These are phyloP conservation scores for Kluyveromyces sp. DNA, from an alignment of 1,139 yeast species.

Conservation along the genomic window DNA sequence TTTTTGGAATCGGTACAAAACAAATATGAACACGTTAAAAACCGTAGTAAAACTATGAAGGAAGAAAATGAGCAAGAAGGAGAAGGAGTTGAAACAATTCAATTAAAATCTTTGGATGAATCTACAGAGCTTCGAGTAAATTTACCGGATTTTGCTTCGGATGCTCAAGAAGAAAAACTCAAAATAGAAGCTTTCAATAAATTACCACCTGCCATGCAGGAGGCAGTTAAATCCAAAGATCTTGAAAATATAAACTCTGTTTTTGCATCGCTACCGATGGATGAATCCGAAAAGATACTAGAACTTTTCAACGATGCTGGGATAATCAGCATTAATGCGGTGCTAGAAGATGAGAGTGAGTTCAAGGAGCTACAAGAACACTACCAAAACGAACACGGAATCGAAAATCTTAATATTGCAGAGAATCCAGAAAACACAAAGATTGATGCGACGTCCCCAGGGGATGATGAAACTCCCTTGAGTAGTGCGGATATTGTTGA, in stretches of 20 bases:
- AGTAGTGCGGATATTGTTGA: constrained; percentile 34
- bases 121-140: constrained; percentile 65
- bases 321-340: constrained; percentile 72
- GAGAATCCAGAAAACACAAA: constrained; percentile 7
- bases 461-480: constrained; percentile 8
- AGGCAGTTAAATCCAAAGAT: constrained; percentile 63
- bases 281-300: constrained; percentile 72
- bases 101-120: constrained; percentile 83
- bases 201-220: constrained; percentile 59
- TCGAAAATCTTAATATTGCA: constrained; percentile 13
- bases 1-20: constrained; percentile 52
- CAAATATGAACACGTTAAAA: constrained; percentile 74
- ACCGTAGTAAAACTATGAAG: constrained; percentile 63
- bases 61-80: constrained; percentile 34
- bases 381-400: constrained; percentile 28
- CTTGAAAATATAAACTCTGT: constrained; percentile 79
- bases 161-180: constrained; percentile 40
- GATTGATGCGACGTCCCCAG: too few relatives aligned
- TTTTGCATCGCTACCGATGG: constrained; percentile 67
- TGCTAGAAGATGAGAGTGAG: constrained; percentile 66
- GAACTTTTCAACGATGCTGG: constrained; percentile 75
- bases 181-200: constrained; percentile 50
- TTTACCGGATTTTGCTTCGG: constrained; percentile 52
- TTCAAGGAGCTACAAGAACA: constrained; percentile 49
- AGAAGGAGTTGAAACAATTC: constrained; percentile 70